phyloP scores from a whole-genome alignment of 257 asterid species.

The Solanum peruvianum region DNA sequence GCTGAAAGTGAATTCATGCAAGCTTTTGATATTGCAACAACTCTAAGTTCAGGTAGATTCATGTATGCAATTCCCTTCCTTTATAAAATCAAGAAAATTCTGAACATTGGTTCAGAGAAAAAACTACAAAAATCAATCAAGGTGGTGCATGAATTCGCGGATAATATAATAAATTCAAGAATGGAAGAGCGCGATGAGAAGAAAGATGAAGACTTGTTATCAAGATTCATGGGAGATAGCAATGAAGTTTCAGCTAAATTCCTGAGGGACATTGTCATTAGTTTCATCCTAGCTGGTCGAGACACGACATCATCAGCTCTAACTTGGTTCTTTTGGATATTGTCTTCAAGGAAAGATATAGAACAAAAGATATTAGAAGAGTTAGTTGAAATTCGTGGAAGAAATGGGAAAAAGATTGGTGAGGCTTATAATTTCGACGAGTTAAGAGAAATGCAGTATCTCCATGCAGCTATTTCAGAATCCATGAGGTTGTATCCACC shows the following conservation, averaged over 20 bases:
- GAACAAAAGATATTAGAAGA: conserved; percentile 45
- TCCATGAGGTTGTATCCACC: conserved; percentile 87
- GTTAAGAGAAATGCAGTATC: conserved; percentile 76
- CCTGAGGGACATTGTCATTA: conserved; percentile 69
- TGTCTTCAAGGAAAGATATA: conserved; percentile 38
- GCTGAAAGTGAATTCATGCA: conserved; percentile 70
- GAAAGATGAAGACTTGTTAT: conserved; percentile 54
- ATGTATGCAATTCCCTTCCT: conserved; percentile 43
- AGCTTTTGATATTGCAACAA: conserved; percentile 77
- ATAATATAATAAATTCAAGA: conserved; percentile 43
- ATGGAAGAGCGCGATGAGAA: conserved; percentile 27
- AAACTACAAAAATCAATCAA: conserved; percentile 33
- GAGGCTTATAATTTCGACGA: conserved; percentile 44
- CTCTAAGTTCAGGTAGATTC: conserved; percentile 67
- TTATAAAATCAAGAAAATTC: conserved; percentile 28
- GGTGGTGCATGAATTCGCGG: conserved; percentile 60
- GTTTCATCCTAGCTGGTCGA: conserved; percentile 84
- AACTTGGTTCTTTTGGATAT: conserved; percentile 77
- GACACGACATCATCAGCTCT: conserved; percentile 89
- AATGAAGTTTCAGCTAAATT: conserved; percentile 35
- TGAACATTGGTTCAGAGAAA: conserved; percentile 60
- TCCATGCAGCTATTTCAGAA: conserved; percentile 76
- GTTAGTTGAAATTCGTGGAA: conserved; percentile 13
- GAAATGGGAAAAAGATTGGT: conserved; percentile 15
- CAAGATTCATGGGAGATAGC: conserved; percentile 46